These are phyloP conservation scores for Aspergillus sp. DNA, from an alignment of 2,329 filamentous ascomycete species.

Conservation along the genomic window DNA sequence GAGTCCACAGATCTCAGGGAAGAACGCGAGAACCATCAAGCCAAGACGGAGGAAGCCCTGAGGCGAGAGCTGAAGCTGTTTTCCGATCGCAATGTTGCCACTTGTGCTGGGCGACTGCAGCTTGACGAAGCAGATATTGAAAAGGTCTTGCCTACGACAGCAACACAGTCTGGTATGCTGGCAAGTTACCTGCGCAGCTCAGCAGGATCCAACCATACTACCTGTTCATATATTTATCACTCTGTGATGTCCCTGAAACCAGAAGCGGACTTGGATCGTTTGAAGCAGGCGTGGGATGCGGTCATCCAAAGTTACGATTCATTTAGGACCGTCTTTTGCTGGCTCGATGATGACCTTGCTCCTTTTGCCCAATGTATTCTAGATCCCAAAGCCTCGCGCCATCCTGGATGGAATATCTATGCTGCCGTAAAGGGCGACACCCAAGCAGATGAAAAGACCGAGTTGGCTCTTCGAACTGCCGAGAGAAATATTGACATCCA, in stretches of 20 bases:
- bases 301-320: slow-evolving; percentile 30
- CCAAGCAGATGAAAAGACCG: slow-evolving; percentile 5
- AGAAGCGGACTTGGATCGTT: slow-evolving; percentile 18
- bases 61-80: slow-evolving; percentile 15
- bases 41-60: neutral
- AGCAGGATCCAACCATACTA: slow-evolving; percentile 10
- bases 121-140: slow-evolving; percentile 22
- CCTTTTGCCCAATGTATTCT: slow-evolving; percentile 39
- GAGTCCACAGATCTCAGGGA: too few species aligned
- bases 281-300: slow-evolving; percentile 26
- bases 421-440: slow-evolving; percentile 17
- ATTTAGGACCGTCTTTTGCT: slow-evolving; percentile 33
- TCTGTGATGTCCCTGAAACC: slow-evolving; percentile 26
- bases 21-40: too few species aligned
- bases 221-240: slow-evolving; percentile 34
- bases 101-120: slow-evolving; percentile 20
- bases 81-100: slow-evolving; percentile 13
- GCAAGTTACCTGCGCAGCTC: slow-evolving; percentile 32
- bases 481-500: slow-evolving; percentile 15
- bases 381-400: slow-evolving; percentile 1
- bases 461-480: slow-evolving; percentile 16
- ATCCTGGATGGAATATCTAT: slow-evolving; percentile 20
- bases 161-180: slow-evolving; percentile 36
- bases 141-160: slow-evolving; percentile 34
- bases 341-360: slow-evolving; percentile 33